Evolutionary conservation across 129 eudicot species (phyloP).

Genomic region (Calendula officinalis): DNA sequence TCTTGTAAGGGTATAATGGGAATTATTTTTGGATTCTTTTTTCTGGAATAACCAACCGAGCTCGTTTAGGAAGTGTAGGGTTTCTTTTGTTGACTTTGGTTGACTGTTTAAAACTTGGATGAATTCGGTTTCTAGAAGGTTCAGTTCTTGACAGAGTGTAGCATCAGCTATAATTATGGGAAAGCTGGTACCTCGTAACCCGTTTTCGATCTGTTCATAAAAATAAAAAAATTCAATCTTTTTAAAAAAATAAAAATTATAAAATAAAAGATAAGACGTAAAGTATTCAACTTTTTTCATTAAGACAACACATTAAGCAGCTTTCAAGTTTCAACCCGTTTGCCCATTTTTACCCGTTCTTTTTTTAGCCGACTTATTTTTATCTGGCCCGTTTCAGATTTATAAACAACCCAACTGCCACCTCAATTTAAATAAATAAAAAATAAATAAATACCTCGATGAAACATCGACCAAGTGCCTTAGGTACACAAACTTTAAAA

Average conservation of each 20-base stretch:
- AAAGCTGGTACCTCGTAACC: constrained; percentile 63
- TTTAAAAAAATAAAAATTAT: background rate
- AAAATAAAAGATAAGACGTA: background rate
- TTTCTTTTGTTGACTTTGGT: constrained; percentile 44
- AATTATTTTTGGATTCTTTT: constrained; percentile 32
- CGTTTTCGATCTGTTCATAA: constrained; percentile 70
- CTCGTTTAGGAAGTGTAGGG: constrained; percentile 73
- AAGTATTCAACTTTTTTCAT: background rate
- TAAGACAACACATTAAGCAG: background rate
- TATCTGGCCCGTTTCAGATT: background rate
- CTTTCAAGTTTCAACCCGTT: background rate
- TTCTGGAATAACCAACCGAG: constrained; percentile 92
- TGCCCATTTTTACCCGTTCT: background rate
- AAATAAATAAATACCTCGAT: constrained; percentile 56
- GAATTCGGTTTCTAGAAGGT: constrained; percentile 64
- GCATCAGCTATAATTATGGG: constrained; percentile 82
- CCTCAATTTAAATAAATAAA: background rate
- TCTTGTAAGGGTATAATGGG: constrained; percentile 49
- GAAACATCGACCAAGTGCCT: constrained; percentile 74
- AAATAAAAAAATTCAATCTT: constrained; percentile 4
- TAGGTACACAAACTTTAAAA: constrained; percentile 48
- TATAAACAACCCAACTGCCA: background rate
- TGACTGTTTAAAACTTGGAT: constrained; percentile 29
- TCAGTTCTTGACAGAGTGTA: constrained; percentile 68
- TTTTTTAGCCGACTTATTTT: background rate